phyloP scores from a whole-genome alignment of 192 early-diverging fungal species.

The Rhizophagus clarus region DNA sequence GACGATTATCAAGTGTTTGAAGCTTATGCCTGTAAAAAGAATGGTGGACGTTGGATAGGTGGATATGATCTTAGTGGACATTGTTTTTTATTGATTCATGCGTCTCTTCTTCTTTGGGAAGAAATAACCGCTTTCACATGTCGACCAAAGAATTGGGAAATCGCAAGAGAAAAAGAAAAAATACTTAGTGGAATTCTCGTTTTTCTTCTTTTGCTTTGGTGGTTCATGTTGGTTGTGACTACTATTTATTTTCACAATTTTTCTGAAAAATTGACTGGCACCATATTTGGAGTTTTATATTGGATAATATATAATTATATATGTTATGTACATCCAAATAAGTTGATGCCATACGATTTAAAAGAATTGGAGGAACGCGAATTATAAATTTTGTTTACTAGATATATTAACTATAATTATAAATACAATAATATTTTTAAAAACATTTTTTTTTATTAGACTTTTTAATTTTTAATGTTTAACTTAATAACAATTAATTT shows the following conservation, averaged over 20 bases:
- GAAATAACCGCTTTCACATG: conserved; percentile 56
- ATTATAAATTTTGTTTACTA: background rate
- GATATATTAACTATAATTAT: too few species aligned
- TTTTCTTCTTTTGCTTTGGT: conserved; percentile 66
- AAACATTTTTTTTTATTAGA: too few species aligned
- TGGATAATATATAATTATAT: conserved; percentile 47
- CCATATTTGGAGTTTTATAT: conserved; percentile 65
- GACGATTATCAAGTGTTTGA: conserved; percentile 20
- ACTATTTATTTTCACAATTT: conserved; percentile 78
- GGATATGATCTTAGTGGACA: conserved; percentile 91
- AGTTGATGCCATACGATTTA: background rate
- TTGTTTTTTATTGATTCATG: conserved; percentile 79
- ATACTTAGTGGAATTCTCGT: conserved; percentile 41
- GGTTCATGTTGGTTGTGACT: conserved; percentile 75
- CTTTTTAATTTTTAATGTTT: too few species aligned
- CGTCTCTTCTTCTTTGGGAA: conserved; percentile 72
- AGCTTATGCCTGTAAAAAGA: conserved; percentile 36
- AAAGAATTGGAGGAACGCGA: background rate
- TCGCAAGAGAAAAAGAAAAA: conserved; percentile 20
- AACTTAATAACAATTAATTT: too few species aligned
- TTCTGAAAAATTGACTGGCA: conserved; percentile 69
- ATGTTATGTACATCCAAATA: background rate
- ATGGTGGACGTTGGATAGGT: conserved; percentile 70
- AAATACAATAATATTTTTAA: too few species aligned
- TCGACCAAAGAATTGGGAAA: conserved; percentile 27